Percentiles rank a stretch among this genome's conserved stretches.
These are phyloP conservation scores for Podospora pseudocomata DNA, from an alignment of 495 filamentous ascomycete species.

Conservation along the genomic window DNA sequence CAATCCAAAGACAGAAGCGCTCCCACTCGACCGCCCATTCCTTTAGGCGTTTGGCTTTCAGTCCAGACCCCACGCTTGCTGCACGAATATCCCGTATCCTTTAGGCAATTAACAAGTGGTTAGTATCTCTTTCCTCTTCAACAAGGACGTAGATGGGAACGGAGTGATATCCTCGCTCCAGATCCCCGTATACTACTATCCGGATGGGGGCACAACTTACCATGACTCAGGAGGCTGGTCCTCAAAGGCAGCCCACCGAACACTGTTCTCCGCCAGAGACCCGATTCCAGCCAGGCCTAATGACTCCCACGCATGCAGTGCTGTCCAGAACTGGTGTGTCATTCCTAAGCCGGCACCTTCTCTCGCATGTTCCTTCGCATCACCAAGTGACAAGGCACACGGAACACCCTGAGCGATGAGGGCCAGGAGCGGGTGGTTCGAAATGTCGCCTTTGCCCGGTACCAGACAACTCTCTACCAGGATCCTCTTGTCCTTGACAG, in stretches of 20 bases:
- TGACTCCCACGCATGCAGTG: constrained; percentile 79
- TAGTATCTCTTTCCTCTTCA: not conserved
- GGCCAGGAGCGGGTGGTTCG: constrained; percentile 77
- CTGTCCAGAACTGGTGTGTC: constrained; percentile 91
- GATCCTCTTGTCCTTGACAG: constrained; percentile 83
- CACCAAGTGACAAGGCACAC: constrained; percentile 76
- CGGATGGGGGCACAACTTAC: constrained; percentile 24
- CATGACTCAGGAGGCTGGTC: constrained; percentile 69
- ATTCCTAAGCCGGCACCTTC: constrained; percentile 65
- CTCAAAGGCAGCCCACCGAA: constrained; percentile 84
- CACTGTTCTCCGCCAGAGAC: constrained; percentile 84
- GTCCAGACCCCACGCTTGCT: constrained; percentile 67
- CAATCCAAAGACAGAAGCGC: constrained; percentile 86
- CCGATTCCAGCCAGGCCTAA: constrained; percentile 79
- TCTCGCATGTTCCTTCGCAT: constrained; percentile 70
- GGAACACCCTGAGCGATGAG: constrained; percentile 80
- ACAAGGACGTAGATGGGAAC: not conserved
- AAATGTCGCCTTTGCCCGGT: constrained; percentile 60
- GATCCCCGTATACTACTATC: not conserved
- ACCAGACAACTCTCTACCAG: constrained; percentile 84
- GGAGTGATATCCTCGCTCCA: not conserved
- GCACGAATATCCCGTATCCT: constrained; percentile 65
- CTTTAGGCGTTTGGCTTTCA: constrained; percentile 66
- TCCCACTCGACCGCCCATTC: constrained; percentile 83
- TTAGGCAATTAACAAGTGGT: not conserved